A percentile compares a stretch with the other conserved stretches of the same genome.
These are phyloP conservation scores for Cercospora zeae-maydis DNA, from an alignment of 2,329 filamentous ascomycete genomes.

Conservation along the genomic window DNA sequence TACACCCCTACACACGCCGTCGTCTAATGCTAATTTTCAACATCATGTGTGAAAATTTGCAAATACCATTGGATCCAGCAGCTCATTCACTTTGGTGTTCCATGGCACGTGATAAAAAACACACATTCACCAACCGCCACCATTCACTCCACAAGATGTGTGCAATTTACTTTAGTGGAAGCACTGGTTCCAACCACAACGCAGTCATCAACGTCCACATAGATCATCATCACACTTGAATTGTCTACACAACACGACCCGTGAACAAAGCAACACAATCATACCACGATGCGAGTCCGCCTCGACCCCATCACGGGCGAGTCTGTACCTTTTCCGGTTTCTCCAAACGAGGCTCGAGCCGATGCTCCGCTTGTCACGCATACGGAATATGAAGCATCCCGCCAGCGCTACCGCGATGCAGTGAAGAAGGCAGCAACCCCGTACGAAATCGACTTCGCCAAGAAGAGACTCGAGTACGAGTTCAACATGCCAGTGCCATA, in stretches of 20 bases:
- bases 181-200: neutral
- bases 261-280: neutral
- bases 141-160: neutral
- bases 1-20: no score
- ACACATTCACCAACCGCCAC: neutral
- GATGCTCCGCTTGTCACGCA: neutral
- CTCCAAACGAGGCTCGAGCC: neutral
- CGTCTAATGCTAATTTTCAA: no score
- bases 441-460: neutral
- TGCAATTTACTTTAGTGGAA: neutral
- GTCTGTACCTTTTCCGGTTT: neutral
- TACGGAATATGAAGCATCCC: neutral
- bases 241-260: neutral
- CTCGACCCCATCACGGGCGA: neutral
- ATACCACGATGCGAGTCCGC: neutral
- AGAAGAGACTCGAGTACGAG: neutral
- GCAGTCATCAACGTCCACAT: neutral
- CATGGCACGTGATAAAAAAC: neutral
- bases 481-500: neutral
- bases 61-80: neutral
- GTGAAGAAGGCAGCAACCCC: neutral
- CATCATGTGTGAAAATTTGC: neutral
- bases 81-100: neutral
- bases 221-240: slow-evolving; percentile 3
- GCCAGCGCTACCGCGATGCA: neutral